Conservation (phyloP, 495 filamentous ascomycete genomes). For the Xylaria intraflava region DNA sequence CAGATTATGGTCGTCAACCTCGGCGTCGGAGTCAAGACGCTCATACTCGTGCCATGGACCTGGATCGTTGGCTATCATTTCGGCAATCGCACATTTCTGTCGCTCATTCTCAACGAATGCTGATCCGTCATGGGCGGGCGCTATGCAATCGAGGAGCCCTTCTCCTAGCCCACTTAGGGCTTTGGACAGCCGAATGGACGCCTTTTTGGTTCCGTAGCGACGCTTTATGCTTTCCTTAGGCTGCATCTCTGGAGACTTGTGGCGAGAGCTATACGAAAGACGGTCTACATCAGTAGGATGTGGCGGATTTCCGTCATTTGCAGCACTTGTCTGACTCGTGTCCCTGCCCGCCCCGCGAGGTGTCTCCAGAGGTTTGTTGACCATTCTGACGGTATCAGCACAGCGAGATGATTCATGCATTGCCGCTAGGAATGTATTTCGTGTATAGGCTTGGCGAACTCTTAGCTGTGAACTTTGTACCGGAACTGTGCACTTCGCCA, state of each 20-base stretch:
- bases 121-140: not conserved
- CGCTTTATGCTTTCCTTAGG: not conserved
- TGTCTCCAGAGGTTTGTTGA: not conserved
- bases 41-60: slow-evolving; percentile 4
- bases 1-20: not conserved
- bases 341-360: not conserved
- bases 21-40: not conserved
- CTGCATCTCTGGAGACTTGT: not conserved
- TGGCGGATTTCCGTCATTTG: not conserved
- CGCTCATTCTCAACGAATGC: not conserved
- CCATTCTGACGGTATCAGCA: not conserved
- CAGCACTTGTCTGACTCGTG: too few species aligned
- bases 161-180: not conserved
- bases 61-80: not conserved
- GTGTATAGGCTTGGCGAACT: not conserved
- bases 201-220: not conserved
- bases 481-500: not conserved
- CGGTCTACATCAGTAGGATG: not conserved
- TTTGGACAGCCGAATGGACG: not conserved
- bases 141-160: not conserved
- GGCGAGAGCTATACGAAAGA: not conserved
- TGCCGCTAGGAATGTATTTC: not conserved
- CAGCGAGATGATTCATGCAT: not conserved
- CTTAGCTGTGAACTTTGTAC: not conserved
- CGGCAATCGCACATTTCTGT: not conserved